Conservation (phyloP, 2,329 filamentous ascomycete species). For the Pseudogymnoascus sp. region DNA sequence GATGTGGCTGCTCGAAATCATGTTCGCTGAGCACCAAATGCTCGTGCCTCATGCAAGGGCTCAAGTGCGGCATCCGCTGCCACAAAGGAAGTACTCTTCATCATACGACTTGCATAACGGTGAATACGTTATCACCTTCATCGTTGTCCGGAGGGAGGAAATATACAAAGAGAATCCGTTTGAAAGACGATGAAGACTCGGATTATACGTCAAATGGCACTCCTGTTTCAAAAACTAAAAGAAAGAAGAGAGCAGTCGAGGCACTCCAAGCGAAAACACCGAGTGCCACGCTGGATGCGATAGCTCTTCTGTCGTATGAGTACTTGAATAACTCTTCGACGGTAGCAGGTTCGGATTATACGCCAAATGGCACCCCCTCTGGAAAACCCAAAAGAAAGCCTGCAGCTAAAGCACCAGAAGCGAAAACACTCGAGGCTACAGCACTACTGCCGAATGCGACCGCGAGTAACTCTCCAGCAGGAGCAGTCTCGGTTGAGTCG, state of each 20-base stretch:
- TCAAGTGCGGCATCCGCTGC: background rate
- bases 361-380: background rate
- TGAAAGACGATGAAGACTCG: background rate
- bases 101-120: background rate
- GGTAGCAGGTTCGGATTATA: background rate
- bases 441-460: background rate
- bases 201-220: constrained; percentile 1
- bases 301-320: background rate
- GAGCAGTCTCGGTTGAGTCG: background rate
- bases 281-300: background rate
- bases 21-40: background rate
- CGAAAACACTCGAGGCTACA: background rate
- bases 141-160: background rate
- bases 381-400: background rate
- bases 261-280: background rate
- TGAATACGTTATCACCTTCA: background rate
- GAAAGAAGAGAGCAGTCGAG: background rate
- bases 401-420: background rate
- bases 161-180: background rate
- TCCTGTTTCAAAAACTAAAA: background rate
- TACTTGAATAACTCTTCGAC: background rate
- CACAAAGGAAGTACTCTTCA: background rate
- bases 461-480: background rate
- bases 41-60: background rate
- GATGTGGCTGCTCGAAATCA: background rate